These are phyloP conservation scores for Russula sp. DNA, from an alignment of 768 basidiomycete genomes.

Conservation along the genomic window DNA sequence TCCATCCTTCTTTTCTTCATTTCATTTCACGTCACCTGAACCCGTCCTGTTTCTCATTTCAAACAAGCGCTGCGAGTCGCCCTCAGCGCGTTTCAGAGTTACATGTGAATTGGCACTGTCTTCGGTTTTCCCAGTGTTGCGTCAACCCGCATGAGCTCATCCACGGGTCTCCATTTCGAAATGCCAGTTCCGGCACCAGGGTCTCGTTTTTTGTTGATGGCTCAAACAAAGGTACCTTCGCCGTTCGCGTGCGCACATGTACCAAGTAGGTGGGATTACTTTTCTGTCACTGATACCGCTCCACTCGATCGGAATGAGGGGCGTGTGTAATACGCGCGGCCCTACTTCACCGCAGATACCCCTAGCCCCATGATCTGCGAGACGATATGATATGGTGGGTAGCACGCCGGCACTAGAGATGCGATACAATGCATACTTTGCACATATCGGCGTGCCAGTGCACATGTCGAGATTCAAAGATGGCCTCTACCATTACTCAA, in stretches of 20 bases:
- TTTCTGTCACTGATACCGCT: neutral
- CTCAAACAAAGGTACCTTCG: neutral
- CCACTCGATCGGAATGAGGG: neutral
- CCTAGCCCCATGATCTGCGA: neutral
- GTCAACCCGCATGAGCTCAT: too few species aligned
- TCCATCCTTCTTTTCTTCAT: neutral
- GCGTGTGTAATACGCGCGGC: neutral
- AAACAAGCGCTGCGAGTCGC: neutral
- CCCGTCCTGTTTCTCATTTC: neutral
- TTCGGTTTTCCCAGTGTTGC: neutral
- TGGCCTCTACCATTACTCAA: neutral
- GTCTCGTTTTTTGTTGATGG: neutral
- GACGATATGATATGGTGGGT: neutral
- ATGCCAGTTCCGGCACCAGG: neutral
- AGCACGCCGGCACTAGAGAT: neutral
- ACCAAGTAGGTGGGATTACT: neutral
- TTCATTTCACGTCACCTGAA: neutral
- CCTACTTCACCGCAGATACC: neutral
- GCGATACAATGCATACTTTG: neutral
- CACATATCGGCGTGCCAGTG: neutral
- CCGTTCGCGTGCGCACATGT: neutral
- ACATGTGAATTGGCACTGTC: neutral
- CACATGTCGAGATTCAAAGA: neutral
- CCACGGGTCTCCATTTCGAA: too few species aligned
- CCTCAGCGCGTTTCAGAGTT: constrained; percentile 3